Evolutionary conservation across 106 monocot genomes (phyloP).

Genomic region (Hemerocallis citrina): DNA sequence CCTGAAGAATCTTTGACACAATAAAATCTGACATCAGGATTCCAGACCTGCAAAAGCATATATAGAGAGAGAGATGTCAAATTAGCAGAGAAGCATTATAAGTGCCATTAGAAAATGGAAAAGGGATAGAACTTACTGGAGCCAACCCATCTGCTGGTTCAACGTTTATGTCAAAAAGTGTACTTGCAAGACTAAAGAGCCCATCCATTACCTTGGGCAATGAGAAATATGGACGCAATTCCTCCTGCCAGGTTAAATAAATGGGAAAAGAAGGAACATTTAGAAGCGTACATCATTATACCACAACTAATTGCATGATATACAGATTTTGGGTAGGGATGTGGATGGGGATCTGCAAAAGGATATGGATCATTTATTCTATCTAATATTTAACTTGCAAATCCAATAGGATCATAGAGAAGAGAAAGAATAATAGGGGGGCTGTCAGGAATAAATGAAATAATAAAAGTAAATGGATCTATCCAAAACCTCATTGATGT

Average conservation of each 20-base stretch:
- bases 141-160: slow-evolving; percentile 93
- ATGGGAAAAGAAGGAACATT: background rate
- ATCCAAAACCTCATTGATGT: slow-evolving; percentile 87
- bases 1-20: slow-evolving; percentile 83
- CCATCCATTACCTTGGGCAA: slow-evolving; percentile 96
- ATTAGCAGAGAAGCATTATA: background rate
- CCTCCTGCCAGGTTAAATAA: slow-evolving; percentile 50
- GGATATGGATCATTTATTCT: no score
- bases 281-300: background rate
- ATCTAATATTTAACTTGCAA: no score
- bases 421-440: background rate
- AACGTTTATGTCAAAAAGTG: slow-evolving; percentile 73
- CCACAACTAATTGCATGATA: background rate
- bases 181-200: slow-evolving; percentile 84
- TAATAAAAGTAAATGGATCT: background rate
- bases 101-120: background rate
- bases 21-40: slow-evolving; percentile 83
- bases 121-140: slow-evolving; percentile 34
- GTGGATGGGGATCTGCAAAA: background rate
- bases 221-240: slow-evolving; percentile 91
- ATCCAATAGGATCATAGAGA: background rate
- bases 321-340: background rate
- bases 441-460: background rate
- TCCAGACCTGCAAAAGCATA: slow-evolving; percentile 62
- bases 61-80: background rate